A percentile compares a stretch with the other conserved stretches of the same genome.
phyloP scores from a whole-genome alignment of 2,329 filamentous ascomycete species.

The Fusarium penzigii region DNA sequence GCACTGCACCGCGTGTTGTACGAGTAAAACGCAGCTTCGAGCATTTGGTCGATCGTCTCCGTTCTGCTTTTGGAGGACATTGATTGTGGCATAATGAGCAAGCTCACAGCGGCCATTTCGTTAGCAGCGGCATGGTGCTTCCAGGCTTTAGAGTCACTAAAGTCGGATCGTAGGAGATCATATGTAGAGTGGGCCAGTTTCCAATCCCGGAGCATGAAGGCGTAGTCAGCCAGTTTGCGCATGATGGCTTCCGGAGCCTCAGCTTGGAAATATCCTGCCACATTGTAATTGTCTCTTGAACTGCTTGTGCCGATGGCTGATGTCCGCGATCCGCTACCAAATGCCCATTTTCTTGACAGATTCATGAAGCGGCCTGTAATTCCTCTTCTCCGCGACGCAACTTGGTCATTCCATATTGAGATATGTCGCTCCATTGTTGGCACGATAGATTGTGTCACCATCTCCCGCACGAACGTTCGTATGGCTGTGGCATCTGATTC shows the following conservation, averaged over 20 bases:
- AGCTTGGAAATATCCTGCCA: conserved; percentile 77
- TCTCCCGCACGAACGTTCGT: conserved; percentile 85
- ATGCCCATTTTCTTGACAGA: conserved; percentile 87
- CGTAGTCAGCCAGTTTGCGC: conserved; percentile 90
- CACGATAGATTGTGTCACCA: conserved; percentile 91
- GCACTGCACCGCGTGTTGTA: conserved; percentile 84
- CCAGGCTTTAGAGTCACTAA: conserved; percentile 95
- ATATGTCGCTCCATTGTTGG: conserved; percentile 95
- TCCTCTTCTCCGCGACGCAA: conserved; percentile 85
- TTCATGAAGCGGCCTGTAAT: conserved; percentile 93
- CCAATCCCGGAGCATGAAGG: conserved; percentile 96
- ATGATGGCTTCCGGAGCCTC: conserved; percentile 87
- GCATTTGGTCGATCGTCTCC: conserved; percentile 81
- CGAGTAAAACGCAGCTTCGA: conserved; percentile 89
- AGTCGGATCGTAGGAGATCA: conserved; percentile 85
- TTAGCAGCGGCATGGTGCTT: conserved; percentile 89
- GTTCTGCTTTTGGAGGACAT: conserved; percentile 73
- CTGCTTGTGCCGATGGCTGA: conserved; percentile 54
- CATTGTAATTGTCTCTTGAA: conserved; percentile 73
- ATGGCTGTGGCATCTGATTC: conserved; percentile 90
- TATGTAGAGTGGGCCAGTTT: conserved; percentile 91
- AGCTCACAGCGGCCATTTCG: conserved; percentile 89
- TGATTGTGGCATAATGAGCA: conserved; percentile 73
- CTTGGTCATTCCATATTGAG: conserved; percentile 94
- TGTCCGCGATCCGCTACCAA: conserved; percentile 67